phyloP scores from a whole-genome alignment of 176 grass and related monocot genomes.

The Otatea glauca region DNA sequence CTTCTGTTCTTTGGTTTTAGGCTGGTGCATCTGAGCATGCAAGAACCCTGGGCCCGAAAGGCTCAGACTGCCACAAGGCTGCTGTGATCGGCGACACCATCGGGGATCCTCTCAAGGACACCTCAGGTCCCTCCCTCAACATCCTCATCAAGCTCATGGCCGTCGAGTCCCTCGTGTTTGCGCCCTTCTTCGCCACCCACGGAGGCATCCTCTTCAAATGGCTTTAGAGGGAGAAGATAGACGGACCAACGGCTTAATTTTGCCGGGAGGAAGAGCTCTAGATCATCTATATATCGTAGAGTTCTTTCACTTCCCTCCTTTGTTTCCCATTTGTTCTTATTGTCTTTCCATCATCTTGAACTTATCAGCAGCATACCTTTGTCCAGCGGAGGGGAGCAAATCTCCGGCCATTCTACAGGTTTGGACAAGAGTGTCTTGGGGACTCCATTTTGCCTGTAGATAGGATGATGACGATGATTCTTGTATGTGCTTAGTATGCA shows the following conservation, averaged over 20 bases:
- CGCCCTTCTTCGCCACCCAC: conserved; percentile 86
- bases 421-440: conserved; percentile 8
- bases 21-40: conserved; percentile 91
- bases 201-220: conserved; percentile 87
- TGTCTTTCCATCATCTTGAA: background rate
- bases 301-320: background rate
- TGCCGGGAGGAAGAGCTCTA: background rate
- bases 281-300: conserved; percentile 17
- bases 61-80: conserved; percentile 88
- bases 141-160: conserved; percentile 99
- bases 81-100: conserved; percentile 96
- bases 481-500: background rate
- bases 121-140: conserved; percentile 88
- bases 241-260: conserved; percentile 2
- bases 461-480: conserved; percentile 20
- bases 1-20: conserved; percentile 48
- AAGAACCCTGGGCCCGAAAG: conserved; percentile 70
- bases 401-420: conserved; percentile 31
- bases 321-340: background rate
- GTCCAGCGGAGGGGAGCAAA: conserved; percentile 23
- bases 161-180: conserved; percentile 90
- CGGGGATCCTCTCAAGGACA: conserved; percentile 92
- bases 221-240: conserved; percentile 44
- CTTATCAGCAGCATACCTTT: background rate
- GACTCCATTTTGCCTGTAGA: conserved; percentile 6